A percentile compares a stretch with the other conserved stretches of the same genome.
These are phyloP conservation scores for Penicillium janthinellum DNA, from an alignment of 2,329 filamentous ascomycete genomes.

Conservation along the genomic window DNA sequence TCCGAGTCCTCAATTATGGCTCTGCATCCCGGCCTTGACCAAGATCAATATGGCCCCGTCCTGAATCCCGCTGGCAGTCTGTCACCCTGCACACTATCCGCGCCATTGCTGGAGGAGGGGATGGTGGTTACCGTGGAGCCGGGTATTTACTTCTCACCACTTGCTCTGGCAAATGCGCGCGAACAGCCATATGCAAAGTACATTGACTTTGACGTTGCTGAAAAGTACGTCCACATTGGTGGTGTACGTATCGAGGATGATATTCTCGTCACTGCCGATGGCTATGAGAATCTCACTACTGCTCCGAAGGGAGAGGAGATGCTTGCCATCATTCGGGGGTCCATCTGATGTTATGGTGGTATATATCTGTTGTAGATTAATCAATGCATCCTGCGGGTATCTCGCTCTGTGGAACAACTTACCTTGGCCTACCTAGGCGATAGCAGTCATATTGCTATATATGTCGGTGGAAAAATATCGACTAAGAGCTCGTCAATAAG, in stretches of 20 bases:
- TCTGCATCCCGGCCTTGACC: slow-evolving; percentile 14
- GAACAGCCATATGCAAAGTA: slow-evolving; percentile 35
- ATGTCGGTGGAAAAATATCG: no score
- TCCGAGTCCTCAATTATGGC: slow-evolving; percentile 41
- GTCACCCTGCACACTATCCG: slow-evolving; percentile 37
- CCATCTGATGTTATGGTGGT: slow-evolving; percentile 1
- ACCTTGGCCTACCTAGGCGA: no score
- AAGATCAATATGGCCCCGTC: slow-evolving; percentile 17
- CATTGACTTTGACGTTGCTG: slow-evolving; percentile 44
- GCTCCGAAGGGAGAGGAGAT: slow-evolving; percentile 67
- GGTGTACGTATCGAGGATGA: slow-evolving; percentile 57
- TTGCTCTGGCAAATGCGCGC: slow-evolving; percentile 40
- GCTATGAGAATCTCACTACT: slow-evolving; percentile 72
- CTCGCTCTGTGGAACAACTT: background rate
- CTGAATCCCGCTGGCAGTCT: slow-evolving; percentile 20
- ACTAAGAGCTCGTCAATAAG: no score
- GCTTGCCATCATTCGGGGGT: slow-evolving; percentile 41
- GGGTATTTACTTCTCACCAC: slow-evolving; percentile 50
- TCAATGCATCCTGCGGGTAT: background rate
- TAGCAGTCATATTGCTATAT: no score
- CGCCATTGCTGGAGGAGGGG: slow-evolving; percentile 49
- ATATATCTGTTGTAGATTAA: background rate
- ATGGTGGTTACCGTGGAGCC: slow-evolving; percentile 62
- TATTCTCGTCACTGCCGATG: slow-evolving; percentile 68
- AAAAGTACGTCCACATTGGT: slow-evolving; percentile 45